Evolutionary conservation across 306 rosid species (phyloP).

Genomic region (Mimosa pudica): DNA sequence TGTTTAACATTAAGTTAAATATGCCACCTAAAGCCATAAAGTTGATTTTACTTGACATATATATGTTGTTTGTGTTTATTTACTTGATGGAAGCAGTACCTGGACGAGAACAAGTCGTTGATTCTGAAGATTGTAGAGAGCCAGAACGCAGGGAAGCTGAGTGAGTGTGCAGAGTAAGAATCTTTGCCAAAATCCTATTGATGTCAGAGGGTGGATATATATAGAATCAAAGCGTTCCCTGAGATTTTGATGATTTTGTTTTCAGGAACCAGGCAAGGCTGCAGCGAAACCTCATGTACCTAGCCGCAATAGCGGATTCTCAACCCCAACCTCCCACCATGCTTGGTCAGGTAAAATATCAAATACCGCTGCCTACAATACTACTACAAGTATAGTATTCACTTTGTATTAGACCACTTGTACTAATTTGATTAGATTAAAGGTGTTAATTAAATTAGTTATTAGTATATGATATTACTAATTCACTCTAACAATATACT

Average conservation of each 20-base stretch:
- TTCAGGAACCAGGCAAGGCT: constrained; percentile 92
- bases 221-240: not conserved
- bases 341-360: constrained; percentile 71
- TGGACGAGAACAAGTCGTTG: constrained; percentile 96
- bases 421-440: too few relatives aligned
- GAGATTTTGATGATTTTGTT: not conserved
- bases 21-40: not conserved
- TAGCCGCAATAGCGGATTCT: constrained; percentile 98
- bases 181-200: constrained; percentile 8
- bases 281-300: constrained; percentile 96
- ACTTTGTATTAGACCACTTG: too few relatives aligned
- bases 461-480: too few relatives aligned
- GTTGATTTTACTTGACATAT: not conserved
- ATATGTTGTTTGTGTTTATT: not conserved
- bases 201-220: not conserved
- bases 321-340: constrained; percentile 86
- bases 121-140: constrained; percentile 98
- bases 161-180: constrained; percentile 97
- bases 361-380: not conserved
- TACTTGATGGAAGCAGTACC: constrained; percentile 59
- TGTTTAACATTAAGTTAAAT: not conserved
- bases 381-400: too few relatives aligned
- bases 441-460: too few relatives aligned
- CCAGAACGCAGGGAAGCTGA: constrained; percentile 91
- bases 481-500: too few relatives aligned